Conservation (phyloP, 345 rosid species). For the Pistacia atlantica region DNA sequence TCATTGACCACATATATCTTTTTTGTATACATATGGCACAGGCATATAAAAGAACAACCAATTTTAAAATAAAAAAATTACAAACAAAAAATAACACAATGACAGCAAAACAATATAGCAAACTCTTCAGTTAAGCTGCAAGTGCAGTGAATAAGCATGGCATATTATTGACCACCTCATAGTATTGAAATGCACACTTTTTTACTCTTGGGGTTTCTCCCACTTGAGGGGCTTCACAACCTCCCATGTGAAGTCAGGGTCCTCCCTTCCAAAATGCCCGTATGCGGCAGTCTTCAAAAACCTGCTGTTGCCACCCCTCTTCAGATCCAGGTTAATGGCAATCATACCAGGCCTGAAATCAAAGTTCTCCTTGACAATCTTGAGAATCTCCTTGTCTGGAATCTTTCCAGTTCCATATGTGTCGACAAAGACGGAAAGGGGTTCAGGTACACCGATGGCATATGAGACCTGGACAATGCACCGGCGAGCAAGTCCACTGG, state of each 20-base stretch:
- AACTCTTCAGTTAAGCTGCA: no score
- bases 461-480: slow-evolving; percentile 50
- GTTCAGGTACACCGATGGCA: slow-evolving; percentile 54
- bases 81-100: background rate
- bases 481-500: slow-evolving; percentile 46
- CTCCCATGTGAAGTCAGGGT: slow-evolving; percentile 54
- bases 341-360: slow-evolving; percentile 55
- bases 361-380: slow-evolving; percentile 47
- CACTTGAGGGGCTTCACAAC: slow-evolving; percentile 47
- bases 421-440: slow-evolving; percentile 46
- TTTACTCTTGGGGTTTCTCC: slow-evolving; percentile 28
- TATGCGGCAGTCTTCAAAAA: slow-evolving; percentile 50
- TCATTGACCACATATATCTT: slow-evolving; percentile 5
- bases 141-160: background rate
- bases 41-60: background rate
- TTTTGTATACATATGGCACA: slow-evolving; percentile 4
- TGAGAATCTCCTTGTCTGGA: slow-evolving; percentile 44
- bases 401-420: slow-evolving; percentile 45
- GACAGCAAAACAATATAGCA: background rate
- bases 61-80: background rate
- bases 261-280: slow-evolving; percentile 52
- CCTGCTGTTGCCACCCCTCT: slow-evolving; percentile 48
- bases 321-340: slow-evolving; percentile 40
- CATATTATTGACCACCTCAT: background rate
- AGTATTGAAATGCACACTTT: background rate